Evolutionary conservation across 768 basidiomycete genomes (phyloP).

Genomic region (Hydnomerulius pinastri): DNA sequence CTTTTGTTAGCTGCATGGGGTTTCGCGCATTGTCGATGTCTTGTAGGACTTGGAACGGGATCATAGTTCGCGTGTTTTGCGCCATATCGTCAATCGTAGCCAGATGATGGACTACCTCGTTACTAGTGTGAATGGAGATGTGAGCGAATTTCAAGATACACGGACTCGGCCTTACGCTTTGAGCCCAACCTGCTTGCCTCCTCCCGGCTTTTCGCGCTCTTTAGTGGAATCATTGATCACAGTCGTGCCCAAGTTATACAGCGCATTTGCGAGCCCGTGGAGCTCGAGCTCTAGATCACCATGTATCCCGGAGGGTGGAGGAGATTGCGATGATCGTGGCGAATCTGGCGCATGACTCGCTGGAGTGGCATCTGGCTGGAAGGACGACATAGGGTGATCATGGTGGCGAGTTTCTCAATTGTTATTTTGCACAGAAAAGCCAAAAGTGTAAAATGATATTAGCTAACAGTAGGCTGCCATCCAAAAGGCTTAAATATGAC

Average conservation of each 20-base stretch:
- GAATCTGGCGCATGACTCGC: conserved; percentile 41
- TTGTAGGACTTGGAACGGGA: conserved; percentile 72
- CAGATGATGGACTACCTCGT: conserved; percentile 73
- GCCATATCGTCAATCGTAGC: conserved; percentile 69
- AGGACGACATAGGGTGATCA: conserved; percentile 14
- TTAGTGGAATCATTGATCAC: conserved; percentile 83
- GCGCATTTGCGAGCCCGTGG: conserved; percentile 70
- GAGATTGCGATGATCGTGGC: conserved; percentile 73
- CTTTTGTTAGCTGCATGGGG: conserved; percentile 80
- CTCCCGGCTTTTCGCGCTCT: conserved; percentile 70
- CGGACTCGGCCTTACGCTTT: conserved; percentile 55
- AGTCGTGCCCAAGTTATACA: conserved; percentile 82
- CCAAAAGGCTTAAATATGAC: neutral
- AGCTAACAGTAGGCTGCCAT: neutral
- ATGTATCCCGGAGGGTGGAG: conserved; percentile 64
- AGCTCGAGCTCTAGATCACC: conserved; percentile 79
- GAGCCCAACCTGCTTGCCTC: conserved; percentile 74
- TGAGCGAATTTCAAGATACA: neutral
- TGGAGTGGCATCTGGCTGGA: neutral
- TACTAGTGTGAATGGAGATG: conserved; percentile 41
- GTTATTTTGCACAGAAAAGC: neutral
- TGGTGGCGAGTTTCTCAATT: neutral
- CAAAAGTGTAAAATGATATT: neutral
- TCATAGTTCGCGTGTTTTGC: conserved; percentile 58
- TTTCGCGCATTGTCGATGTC: conserved; percentile 83